Percentiles rank a stretch among this genome's conserved stretches.
These are phyloP conservation scores for Coemansia sp. DNA, from an alignment of 192 early-diverging fungal species.

Conservation along the genomic window DNA sequence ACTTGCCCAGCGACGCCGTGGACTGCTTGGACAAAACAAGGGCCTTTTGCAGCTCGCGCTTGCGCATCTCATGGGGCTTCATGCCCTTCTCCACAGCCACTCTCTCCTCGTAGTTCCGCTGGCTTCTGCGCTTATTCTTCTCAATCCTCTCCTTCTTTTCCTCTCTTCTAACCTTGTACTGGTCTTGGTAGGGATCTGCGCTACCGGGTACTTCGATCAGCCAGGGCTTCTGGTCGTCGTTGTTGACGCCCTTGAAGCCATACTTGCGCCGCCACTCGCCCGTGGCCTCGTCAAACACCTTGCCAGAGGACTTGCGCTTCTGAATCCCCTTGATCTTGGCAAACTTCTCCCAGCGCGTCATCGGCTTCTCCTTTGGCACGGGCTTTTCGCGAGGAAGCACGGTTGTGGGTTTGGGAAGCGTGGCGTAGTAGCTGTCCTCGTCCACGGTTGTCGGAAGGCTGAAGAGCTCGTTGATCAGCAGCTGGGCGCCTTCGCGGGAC, in stretches of 20 bases:
- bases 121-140: constrained; percentile 84
- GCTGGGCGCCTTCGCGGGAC: constrained; percentile 78
- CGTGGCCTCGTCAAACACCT: constrained; percentile 78
- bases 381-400: constrained; percentile 88
- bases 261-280: constrained; percentile 85
- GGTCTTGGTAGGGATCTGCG: constrained; percentile 82
- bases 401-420: constrained; percentile 66
- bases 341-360: constrained; percentile 99
- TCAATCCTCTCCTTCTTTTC: constrained; percentile 87
- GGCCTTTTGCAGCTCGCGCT: constrained; percentile 67
- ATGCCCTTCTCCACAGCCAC: constrained; percentile 56
- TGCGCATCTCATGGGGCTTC: constrained; percentile 60
- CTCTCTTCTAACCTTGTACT: constrained; percentile 69
- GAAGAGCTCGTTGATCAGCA: constrained; percentile 87
- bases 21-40: constrained; percentile 74
- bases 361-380: constrained; percentile 81
- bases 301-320: constrained; percentile 74
- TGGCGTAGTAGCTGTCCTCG: constrained; percentile 74
- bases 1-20: constrained; percentile 90
- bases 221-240: constrained; percentile 84
- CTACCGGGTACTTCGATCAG: constrained; percentile 84
- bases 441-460: constrained; percentile 64
- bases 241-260: constrained; percentile 81
- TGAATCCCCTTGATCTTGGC: constrained; percentile 94
- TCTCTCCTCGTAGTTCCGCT: constrained; percentile 82